Base-by-base conservation (phyloP, 495 filamentous ascomycete species). In the Aspergillus leporis region DNA sequence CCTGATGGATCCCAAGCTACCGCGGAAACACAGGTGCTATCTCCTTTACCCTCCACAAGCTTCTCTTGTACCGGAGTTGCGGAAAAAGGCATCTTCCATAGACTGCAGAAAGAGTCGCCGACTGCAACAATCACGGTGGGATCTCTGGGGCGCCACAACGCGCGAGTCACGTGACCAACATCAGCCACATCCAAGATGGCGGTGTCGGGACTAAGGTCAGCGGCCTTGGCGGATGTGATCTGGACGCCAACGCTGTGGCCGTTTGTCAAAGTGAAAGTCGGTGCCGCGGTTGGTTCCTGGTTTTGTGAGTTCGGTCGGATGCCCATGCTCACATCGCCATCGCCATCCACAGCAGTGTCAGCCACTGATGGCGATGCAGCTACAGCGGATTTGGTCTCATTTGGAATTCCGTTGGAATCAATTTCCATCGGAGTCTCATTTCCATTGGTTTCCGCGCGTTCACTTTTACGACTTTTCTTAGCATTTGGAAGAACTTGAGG, bases 131-230 rank as follows among this genome's bases (percentile, higher is more conserved):
- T 80, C 69, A 90, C 75, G 36, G 83, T 86, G 59, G 90, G 82
- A 78, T 93, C 86, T 58, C 72, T 74, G 51, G 91, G 91, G 66
- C 89, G 90, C 89, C 90, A 95, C 71, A 86, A 78, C 74, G 85
- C 84, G 53, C 83, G 82, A 61, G 90, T 81, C 78, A 93, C 77
- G 66, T 87, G 79, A 66, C 84, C 81, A 54, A 85, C 83, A 62
- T 82, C 75, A 56, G 80, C 78, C 58, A 87, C 76, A 61, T 80
- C 66, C 53, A 92, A 74, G 59, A 90, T 82, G 59, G 79, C 82
- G 58, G 89, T 91, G 69, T 86, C 77, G 55, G 82, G 78, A 52
- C 81, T 80, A 59, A 93, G 81, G 67, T 91, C 89, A 63, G 87
- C 81, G 36, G 74, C 70, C 70, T 79, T 79, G 76, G 78, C 73